Evolutionary conservation across 257 asterid species (phyloP).

Genomic region (Fraxinus cuspidata): DNA sequence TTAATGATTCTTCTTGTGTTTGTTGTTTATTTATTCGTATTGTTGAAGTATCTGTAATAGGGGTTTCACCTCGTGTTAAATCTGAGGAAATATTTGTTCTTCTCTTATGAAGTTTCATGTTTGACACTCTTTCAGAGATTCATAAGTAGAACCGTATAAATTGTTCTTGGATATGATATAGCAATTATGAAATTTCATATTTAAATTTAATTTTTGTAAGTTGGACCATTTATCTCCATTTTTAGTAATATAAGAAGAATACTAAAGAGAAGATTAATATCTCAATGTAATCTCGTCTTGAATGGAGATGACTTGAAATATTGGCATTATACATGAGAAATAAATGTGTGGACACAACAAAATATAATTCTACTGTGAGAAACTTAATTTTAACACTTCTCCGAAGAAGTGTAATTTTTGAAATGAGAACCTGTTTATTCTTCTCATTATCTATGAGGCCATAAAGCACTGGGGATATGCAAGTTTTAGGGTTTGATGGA

Average conservation of each 20-base stretch:
- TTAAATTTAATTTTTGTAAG: background rate
- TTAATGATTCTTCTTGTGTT: background rate
- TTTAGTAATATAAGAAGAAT: too few relatives aligned
- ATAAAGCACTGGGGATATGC: background rate
- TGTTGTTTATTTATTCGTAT: background rate
- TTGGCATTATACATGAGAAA: too few relatives aligned
- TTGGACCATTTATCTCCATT: background rate
- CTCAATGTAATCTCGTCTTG: too few relatives aligned
- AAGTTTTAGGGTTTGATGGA: background rate
- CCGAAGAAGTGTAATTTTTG: background rate
- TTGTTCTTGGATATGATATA: background rate
- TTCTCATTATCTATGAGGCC: background rate
- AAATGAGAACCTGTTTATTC: background rate
- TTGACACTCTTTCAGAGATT: background rate
- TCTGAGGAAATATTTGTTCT: background rate
- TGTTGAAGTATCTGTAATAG: background rate
- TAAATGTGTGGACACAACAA: too few relatives aligned
- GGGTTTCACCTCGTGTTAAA: background rate
- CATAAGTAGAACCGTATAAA: background rate
- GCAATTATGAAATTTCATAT: background rate
- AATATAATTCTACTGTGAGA: background rate
- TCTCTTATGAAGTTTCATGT: background rate
- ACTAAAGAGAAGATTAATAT: too few relatives aligned
- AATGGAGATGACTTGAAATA: too few relatives aligned
- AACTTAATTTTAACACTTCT: background rate